A percentile compares a stretch with the other conserved stretches of the same genome.
These are phyloP conservation scores for Debaryomyces sp. DNA, from an alignment of 1,139 yeast genomes.

Conservation along the genomic window DNA sequence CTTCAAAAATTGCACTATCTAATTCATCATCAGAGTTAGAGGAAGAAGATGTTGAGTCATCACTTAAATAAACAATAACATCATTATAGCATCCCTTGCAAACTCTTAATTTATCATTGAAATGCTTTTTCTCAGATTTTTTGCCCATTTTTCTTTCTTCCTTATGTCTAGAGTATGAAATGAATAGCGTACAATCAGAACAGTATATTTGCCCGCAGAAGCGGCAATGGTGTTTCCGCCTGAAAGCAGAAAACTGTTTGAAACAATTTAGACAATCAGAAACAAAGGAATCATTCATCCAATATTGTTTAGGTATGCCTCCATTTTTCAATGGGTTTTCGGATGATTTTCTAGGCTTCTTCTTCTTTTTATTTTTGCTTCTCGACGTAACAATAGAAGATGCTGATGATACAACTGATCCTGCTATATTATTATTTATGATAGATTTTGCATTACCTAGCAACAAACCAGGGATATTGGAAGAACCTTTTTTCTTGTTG, in stretches of 20 bases:
- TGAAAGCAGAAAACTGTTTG: conserved; percentile 70
- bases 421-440: conserved; percentile 32
- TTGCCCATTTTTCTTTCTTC: conserved; percentile 40
- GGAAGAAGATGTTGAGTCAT: conserved; percentile 49
- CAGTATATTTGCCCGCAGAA: conserved; percentile 97
- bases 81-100: conserved; percentile 79
- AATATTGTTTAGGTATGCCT: conserved; percentile 67
- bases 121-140: conserved; percentile 27
- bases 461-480: conserved; percentile 36
- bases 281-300: conserved; percentile 93
- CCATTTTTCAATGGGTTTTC: conserved; percentile 52
- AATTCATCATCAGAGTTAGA: conserved; percentile 21
- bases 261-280: conserved; percentile 81
- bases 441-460: conserved; percentile 45
- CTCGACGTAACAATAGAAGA: conserved; percentile 27
- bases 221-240: conserved; percentile 93
- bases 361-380: conserved; percentile 21
- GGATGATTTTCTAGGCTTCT: conserved; percentile 39
- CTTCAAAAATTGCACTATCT: conserved; percentile 20
- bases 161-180: conserved; percentile 72
- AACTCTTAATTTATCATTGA: conserved; percentile 73
- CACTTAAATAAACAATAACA: conserved; percentile 67
- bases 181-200: conserved; percentile 77
- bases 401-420: conserved; percentile 33
- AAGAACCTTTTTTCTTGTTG: conserved; percentile 30